These are phyloP conservation scores for Esteya vermicola DNA, from an alignment of 2,329 filamentous ascomycete genomes.

Conservation along the genomic window DNA sequence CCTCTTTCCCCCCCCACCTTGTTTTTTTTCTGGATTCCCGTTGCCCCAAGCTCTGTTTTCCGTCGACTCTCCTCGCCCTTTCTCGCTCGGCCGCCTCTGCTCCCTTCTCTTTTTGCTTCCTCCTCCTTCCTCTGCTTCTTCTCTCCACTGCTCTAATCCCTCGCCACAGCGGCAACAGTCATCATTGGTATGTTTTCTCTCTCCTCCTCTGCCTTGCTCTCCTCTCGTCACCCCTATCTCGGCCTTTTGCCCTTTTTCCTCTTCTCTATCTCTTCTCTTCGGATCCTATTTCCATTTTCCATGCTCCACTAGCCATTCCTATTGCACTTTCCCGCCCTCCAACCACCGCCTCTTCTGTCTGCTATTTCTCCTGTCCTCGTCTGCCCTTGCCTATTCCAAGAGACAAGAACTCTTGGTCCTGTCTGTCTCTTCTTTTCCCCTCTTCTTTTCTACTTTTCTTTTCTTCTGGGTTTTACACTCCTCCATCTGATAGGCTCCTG, in stretches of 20 bases:
- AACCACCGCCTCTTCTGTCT: no score
- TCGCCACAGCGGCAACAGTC: neutral
- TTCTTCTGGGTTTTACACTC: neutral
- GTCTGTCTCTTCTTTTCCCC: neutral
- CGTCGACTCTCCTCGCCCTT: neutral
- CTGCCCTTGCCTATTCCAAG: no score
- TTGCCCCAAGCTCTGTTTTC: conserved; percentile 6
- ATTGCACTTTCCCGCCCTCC: no score
- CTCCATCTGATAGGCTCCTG: no score
- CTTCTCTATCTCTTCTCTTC: neutral
- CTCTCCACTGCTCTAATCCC: neutral
- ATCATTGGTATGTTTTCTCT: neutral
- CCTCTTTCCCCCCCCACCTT: conserved; percentile 5
- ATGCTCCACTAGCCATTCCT: no score
- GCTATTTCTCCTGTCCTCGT: no score
- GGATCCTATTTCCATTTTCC: no score
- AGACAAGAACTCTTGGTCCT: no score
- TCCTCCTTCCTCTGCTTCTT: neutral
- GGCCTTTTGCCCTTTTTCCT: neutral
- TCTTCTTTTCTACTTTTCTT: neutral
- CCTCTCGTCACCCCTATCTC: no score
- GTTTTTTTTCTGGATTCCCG: conserved; percentile 4
- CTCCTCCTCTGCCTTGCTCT: no score
- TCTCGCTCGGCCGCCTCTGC: neutral
- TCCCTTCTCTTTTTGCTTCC: neutral